Evolutionary conservation across 2,329 filamentous ascomycete genomes (phyloP).

Genomic region (Septoria petroselini): DNA sequence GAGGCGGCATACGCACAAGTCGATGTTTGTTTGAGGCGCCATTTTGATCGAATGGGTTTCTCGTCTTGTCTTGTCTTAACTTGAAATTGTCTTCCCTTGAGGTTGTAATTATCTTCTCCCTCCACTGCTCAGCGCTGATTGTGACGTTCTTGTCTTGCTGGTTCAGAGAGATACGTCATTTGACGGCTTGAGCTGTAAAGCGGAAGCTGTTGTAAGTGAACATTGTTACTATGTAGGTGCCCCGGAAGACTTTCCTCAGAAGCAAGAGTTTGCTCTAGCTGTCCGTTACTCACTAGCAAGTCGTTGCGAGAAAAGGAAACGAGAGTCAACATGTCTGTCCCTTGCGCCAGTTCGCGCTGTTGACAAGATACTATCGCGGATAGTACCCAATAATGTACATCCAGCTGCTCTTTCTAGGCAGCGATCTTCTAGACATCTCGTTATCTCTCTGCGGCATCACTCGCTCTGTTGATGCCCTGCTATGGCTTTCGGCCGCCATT

Average conservation of each 20-base stretch:
- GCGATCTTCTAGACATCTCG: constrained; percentile 7
- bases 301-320: not conserved
- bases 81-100: too few species aligned
- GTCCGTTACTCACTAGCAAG: not conserved
- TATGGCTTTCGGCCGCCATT: not conserved
- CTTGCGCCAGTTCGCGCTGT: constrained; percentile 6
- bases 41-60: not conserved
- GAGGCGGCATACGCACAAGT: not conserved
- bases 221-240: not conserved
- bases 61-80: not conserved
- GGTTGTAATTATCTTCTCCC: not conserved
- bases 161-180: constrained; percentile 5
- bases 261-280: not conserved
- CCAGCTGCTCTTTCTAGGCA: constrained; percentile 6
- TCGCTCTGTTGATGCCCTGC: too few species aligned
- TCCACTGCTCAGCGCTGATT: not conserved
- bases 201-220: constrained; percentile 10
- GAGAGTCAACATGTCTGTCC: not conserved
- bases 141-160: not conserved
- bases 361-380: constrained; percentile 8
- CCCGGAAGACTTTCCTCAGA: not conserved
- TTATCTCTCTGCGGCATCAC: constrained; percentile 5
- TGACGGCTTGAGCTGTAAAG: constrained; percentile 11
- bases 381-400: constrained; percentile 13
- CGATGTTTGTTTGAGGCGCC: constrained; percentile 11